Conservation (phyloP, 1,284 basidiomycete genomes). For the Rhodotorula glutinis region DNA sequence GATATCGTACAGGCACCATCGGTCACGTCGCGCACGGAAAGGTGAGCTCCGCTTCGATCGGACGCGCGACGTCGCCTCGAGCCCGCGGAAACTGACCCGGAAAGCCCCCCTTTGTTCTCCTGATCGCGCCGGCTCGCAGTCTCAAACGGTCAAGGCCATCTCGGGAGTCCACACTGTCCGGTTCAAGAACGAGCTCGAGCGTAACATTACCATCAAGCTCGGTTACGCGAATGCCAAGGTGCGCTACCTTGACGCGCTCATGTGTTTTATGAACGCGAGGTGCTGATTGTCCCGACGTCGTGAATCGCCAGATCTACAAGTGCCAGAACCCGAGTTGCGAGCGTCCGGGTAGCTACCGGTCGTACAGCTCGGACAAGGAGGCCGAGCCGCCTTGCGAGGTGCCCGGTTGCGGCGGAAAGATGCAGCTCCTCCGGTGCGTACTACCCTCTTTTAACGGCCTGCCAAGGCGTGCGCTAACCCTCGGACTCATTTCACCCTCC, state of each 20-base stretch:
- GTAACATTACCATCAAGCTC: constrained; percentile 99
- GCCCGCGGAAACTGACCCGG: too few species aligned
- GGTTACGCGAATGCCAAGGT: constrained; percentile 93
- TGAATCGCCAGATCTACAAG: constrained; percentile 74
- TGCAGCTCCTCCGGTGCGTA: constrained; percentile 72
- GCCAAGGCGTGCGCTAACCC: neutral
- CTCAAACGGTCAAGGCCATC: constrained; percentile 97
- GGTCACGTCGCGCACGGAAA: constrained; percentile 66
- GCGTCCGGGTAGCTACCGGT: constrained; percentile 87
- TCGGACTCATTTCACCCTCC: neutral
- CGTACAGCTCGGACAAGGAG: constrained; percentile 91
- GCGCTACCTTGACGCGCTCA: neutral
- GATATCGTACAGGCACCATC: constrained; percentile 64
- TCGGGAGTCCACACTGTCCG: constrained; percentile 98
- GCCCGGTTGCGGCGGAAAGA: constrained; percentile 80
- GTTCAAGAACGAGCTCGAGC: constrained; percentile 97
- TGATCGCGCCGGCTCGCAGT: constrained; percentile 52
- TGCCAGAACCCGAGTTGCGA: constrained; percentile 91
- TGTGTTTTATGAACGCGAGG: neutral
- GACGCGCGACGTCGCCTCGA: too few species aligned
- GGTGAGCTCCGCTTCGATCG: neutral
- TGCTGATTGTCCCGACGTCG: neutral
- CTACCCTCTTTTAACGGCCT: neutral
- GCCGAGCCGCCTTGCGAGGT: constrained; percentile 88
- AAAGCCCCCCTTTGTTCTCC: neutral